Evolutionary conservation across 176 grass and related monocot species (phyloP).

Genomic region (Oryza australiensis): DNA sequence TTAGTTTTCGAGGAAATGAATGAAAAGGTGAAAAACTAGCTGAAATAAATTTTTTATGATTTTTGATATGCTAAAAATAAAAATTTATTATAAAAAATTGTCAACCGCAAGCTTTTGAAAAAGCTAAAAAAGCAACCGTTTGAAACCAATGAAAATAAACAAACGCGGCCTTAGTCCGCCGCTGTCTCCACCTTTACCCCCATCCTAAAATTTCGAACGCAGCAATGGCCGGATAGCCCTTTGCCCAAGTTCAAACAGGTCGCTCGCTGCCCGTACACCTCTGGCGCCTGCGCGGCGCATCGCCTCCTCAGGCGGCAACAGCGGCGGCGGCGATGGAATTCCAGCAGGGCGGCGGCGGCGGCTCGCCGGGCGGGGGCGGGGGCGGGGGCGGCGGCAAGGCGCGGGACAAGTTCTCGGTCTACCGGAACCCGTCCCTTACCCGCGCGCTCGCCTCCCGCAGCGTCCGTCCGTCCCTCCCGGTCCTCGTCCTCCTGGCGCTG

Average conservation of each 20-base stretch:
- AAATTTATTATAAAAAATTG: too few species aligned
- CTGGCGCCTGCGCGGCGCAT: background rate
- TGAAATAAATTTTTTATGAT: too few species aligned
- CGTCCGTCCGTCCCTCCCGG: slow-evolving; percentile 54
- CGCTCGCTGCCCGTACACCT: background rate
- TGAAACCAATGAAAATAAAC: too few species aligned
- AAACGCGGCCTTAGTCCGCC: background rate
- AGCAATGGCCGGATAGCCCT: background rate
- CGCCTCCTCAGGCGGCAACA: slow-evolving; percentile 10
- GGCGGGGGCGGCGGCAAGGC: slow-evolving; percentile 23
- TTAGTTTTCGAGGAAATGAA: too few species aligned
- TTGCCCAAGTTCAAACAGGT: slow-evolving; percentile 36
- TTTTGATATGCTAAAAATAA: too few species aligned
- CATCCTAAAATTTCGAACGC: background rate
- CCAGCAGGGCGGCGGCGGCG: slow-evolving; percentile 7
- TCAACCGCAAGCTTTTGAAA: too few species aligned
- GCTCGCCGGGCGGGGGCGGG: background rate
- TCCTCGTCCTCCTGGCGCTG: slow-evolving; percentile 61
- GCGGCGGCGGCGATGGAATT: slow-evolving; percentile 39
- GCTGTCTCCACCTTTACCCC: background rate
- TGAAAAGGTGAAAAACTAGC: too few species aligned
- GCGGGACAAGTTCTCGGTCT: slow-evolving; percentile 81
- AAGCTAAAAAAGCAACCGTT: too few species aligned
- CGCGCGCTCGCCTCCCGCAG: slow-evolving; percentile 60
- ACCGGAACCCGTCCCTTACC: slow-evolving; percentile 72